Conservation (phyloP, 2,329 filamentous ascomycete genomes). For the Ophiostoma novo-ulmi region DNA sequence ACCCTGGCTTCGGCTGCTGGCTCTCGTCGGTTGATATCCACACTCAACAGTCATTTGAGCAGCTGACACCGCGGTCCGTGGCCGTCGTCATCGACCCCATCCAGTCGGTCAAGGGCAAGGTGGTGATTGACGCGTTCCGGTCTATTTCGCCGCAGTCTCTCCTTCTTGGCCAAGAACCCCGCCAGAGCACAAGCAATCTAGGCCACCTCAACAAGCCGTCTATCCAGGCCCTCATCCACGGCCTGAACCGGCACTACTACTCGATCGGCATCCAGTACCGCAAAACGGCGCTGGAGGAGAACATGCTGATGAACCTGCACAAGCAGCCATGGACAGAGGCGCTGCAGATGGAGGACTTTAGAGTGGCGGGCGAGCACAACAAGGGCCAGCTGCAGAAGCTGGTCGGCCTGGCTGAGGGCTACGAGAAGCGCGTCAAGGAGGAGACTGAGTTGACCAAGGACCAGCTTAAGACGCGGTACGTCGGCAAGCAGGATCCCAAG, state of each 20-base stretch:
- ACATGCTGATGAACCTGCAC: constrained; percentile 99
- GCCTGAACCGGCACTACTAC: constrained; percentile 98
- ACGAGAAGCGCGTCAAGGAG: constrained; percentile 98
- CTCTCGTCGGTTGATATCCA: constrained; percentile 98
- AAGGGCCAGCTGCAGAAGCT: constrained; percentile 83
- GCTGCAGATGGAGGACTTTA: constrained; percentile 93
- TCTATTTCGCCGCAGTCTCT: constrained; percentile 96
- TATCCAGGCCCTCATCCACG: constrained; percentile 98
- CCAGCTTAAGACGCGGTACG: constrained; percentile 96
- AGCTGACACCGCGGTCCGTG: constrained; percentile 91
- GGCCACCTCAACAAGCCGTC: constrained; percentile 98
- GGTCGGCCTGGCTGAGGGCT: constrained; percentile 85
- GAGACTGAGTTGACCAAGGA: constrained; percentile 96
- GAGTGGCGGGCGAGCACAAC: constrained; percentile 74
- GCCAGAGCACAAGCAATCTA: constrained; percentile 95
- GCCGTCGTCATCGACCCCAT: constrained; percentile 98
- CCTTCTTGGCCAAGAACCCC: constrained; percentile 95
- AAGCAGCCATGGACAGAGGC: constrained; percentile 99
- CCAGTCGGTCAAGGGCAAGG: constrained; percentile 98
- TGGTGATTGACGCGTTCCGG: constrained; percentile 98
- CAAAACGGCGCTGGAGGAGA: constrained; percentile 96
- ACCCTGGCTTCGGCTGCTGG: constrained; percentile 99
- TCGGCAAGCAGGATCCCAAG: constrained; percentile 98
- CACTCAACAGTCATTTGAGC: constrained; percentile 99
- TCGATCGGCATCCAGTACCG: constrained; percentile 97